Base-by-base conservation (phyloP, 148 eudicot genomes). In the Pouteria glomerata region DNA sequence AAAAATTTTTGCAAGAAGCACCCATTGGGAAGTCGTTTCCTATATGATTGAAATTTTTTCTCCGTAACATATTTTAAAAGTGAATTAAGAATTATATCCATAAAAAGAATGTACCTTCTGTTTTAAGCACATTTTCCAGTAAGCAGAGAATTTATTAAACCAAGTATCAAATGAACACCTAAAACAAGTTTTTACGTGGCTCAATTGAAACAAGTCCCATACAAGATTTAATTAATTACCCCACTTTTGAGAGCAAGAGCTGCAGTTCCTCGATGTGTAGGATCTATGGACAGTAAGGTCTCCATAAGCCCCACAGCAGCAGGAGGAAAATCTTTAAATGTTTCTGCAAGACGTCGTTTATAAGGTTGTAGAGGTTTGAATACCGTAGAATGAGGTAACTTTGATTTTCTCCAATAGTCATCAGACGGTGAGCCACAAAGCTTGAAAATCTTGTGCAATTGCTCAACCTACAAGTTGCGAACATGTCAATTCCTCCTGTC, bases 401-500 rank as follows among this genome's bases (percentile, higher is more conserved):
- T 90, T 18, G 86, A 77, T 75, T 77, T 90, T 45, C 69, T 81
- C 98, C 98, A 93, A 57, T 84, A 90, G 34, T 88, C 96, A 67
- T 90, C 96, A 3, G 92, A 80, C 42, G 96, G 98, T 72, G 96
- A 90, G 47, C 98, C 98, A 82, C 98, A 90, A 70, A 93, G 91
- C 82, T 88, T 93, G 74, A 93, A 93, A 41, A 93, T 90, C 72
- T 85, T 90, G 69, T 93, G 98, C 84, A 93, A 74, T 82, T 93
- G 98, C 72, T 93, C 98, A 79, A 93, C 96, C 98, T 93, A 70
- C 39, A 66, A 67, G 60, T 66, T 18, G 27, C 29, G 29, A 37
- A 53, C 30, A 68, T 30, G 59, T 52, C 31, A 31, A 63, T 30
- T 41, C 29, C 12, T 19, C 10, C 5, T 6, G 15, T 47, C 65